Evolutionary conservation across 306 rosid species (phyloP), one percentile per base, ranked within the genome.

Genomic region (Senna siamea): DNA sequence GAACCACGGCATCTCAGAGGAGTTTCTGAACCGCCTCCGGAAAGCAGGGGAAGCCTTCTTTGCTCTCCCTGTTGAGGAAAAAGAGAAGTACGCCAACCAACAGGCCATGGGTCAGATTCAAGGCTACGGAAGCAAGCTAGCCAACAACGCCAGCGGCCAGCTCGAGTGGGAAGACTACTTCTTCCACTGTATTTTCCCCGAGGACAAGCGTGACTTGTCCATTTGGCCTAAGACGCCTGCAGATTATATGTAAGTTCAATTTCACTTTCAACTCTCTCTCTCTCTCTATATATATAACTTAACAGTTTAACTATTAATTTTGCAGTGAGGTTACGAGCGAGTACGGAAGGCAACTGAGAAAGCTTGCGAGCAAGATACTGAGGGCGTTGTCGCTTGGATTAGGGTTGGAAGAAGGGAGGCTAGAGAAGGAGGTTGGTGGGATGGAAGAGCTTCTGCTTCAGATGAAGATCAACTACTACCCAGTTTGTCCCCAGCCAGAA

Each of bases 51-150:
- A 67, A n/a, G 26, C 20, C 0, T 92, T 92, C 73, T 92, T 92
- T 17, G 61, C 73, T 17, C 88, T 82, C 0, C 82, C 96, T 0
- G 0, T 92, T 0, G 94, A 85, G 79, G 88, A 88, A 17, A 92
- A 92, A 79, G 96, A 92, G 78, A 89, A 86, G 78, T 86, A 83
- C 11, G 96, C 98, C 0, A 92, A 90, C 30, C 94, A 90, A 0
- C 96, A 88, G 37, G 81, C 7, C 0, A 34, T 79, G 0, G 94
- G 94, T 0, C 84, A 82, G 40, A 79, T 92, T 68, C 96, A 92
- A 74, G 98, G 98, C 9, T 92, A 92, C n/a, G 98, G 98, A 8
- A 92, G 98, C 86, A 92, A 92, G 72, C 86, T 92, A 0, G 96
- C 98, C 0, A 92, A 92, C 68, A 90, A 83, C 72, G 86, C 87